These are phyloP conservation scores for Adansonia grandidieri DNA, from an alignment of 441 rosid species.

Conservation along the genomic window DNA sequence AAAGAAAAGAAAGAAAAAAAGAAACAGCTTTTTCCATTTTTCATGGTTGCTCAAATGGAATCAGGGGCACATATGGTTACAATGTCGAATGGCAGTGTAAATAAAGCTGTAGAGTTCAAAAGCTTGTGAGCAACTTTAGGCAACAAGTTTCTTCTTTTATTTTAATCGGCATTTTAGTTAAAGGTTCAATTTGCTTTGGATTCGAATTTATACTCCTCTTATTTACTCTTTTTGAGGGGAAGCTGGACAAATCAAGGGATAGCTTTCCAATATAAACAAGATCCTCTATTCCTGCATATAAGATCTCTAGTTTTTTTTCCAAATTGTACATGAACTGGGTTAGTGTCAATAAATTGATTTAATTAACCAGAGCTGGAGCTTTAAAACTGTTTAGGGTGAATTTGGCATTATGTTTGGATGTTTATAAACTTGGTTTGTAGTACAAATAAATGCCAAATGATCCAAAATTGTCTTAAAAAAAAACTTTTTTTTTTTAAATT, in stretches of 20 bases:
- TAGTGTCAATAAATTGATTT: neutral
- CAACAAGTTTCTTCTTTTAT: neutral
- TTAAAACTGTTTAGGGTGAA: no score
- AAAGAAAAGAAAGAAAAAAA: neutral
- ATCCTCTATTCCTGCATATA: no score
- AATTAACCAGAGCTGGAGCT: neutral
- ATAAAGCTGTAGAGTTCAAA: constrained; percentile 1
- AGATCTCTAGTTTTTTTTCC: neutral
- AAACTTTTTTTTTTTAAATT: no score
- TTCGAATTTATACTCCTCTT: neutral
- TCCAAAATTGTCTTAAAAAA: neutral
- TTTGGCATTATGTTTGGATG: neutral
- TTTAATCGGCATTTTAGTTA: neutral
- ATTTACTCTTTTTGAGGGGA: neutral
- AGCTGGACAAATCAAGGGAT: neutral
- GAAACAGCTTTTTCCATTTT: neutral
- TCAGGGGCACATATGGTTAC: neutral
- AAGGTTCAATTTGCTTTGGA: neutral
- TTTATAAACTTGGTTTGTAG: neutral
- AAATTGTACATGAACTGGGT: neutral
- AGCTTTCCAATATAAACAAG: no score
- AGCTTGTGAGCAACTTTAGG: neutral
- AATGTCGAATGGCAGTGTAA: neutral
- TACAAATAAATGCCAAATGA: neutral
- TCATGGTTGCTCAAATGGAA: constrained; percentile 6